Conservation (phyloP, 257 asterid species). For the Ligustrum vulgare region DNA sequence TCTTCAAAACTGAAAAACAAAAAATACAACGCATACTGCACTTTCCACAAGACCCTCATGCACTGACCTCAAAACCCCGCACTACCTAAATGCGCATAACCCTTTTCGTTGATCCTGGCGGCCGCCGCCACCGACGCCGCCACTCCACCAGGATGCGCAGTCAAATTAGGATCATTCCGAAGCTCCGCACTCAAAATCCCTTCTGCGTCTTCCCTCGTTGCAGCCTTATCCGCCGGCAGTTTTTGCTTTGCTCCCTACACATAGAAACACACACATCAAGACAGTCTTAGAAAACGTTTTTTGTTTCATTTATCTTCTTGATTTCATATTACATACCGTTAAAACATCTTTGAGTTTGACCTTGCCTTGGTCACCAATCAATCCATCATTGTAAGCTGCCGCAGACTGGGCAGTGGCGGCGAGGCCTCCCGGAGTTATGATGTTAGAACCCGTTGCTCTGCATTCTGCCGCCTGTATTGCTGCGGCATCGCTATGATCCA, state of each 20-base stretch:
- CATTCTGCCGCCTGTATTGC: slow-evolving; percentile 78
- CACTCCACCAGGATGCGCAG: slow-evolving; percentile 53
- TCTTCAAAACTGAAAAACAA: too few species aligned
- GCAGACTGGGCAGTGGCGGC: slow-evolving; percentile 80
- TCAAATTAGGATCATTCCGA: slow-evolving; percentile 37
- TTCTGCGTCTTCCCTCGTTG: slow-evolving; percentile 66
- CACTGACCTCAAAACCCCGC: too few species aligned
- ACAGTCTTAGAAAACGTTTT: too few species aligned
- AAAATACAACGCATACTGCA: too few species aligned
- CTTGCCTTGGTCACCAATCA: slow-evolving; percentile 48
- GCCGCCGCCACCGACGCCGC: slow-evolving; percentile 65
- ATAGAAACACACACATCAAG: background rate
- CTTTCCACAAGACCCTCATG: too few species aligned
- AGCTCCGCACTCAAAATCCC: slow-evolving; percentile 57
- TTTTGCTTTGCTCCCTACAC: slow-evolving; percentile 48
- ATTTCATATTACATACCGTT: slow-evolving; percentile 27
- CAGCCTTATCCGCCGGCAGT: slow-evolving; percentile 53
- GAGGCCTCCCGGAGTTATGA: slow-evolving; percentile 54
- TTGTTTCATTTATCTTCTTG: background rate
- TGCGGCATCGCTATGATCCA: slow-evolving; percentile 73
- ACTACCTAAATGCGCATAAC: too few species aligned
- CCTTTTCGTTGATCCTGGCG: slow-evolving; percentile 38
- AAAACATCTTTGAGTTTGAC: slow-evolving; percentile 56
- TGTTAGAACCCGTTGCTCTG: slow-evolving; percentile 58
- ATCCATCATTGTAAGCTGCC: slow-evolving; percentile 55